Percentiles rank a stretch among this genome's conserved stretches.
phyloP scores from a whole-genome alignment of 139 green algal genomes.

The Astrephomene gubernaculifera region DNA sequence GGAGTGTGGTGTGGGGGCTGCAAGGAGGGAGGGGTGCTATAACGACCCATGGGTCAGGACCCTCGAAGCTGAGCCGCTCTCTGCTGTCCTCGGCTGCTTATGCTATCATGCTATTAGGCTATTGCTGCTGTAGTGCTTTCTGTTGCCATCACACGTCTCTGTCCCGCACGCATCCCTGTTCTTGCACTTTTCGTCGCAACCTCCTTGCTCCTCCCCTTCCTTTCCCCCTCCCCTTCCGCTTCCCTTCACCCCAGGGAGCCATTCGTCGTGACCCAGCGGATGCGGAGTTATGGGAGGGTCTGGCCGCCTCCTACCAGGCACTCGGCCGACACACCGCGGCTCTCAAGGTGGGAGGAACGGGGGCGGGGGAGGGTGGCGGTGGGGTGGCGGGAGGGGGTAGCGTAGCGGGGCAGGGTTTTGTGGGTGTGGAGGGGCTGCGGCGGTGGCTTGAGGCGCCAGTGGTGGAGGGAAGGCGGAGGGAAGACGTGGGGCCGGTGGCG shows the following conservation, averaged over 20 bases:
- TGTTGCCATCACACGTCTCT: background rate
- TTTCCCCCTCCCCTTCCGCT: background rate
- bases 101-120: too few species aligned
- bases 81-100: too few species aligned
- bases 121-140: background rate
- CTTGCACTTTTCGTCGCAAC: too few species aligned
- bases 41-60: too few species aligned
- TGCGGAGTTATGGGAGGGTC: constrained; percentile 75
- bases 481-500: too few species aligned
- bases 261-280: constrained; percentile 52
- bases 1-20: background rate
- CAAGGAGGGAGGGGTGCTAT: background rate
- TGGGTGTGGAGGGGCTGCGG: background rate
- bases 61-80: too few species aligned
- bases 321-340: constrained; percentile 63
- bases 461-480: background rate
- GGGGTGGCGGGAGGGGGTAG: background rate
- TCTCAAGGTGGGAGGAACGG: constrained; percentile 71
- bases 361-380: background rate
- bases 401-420: background rate
- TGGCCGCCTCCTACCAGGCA: constrained; percentile 71
- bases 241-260: constrained; percentile 44
- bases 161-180: too few species aligned
- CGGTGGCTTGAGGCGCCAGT: background rate
- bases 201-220: background rate